Evolutionary conservation across 139 green algal species (phyloP).

Genomic region (Chlorella sp.): DNA sequence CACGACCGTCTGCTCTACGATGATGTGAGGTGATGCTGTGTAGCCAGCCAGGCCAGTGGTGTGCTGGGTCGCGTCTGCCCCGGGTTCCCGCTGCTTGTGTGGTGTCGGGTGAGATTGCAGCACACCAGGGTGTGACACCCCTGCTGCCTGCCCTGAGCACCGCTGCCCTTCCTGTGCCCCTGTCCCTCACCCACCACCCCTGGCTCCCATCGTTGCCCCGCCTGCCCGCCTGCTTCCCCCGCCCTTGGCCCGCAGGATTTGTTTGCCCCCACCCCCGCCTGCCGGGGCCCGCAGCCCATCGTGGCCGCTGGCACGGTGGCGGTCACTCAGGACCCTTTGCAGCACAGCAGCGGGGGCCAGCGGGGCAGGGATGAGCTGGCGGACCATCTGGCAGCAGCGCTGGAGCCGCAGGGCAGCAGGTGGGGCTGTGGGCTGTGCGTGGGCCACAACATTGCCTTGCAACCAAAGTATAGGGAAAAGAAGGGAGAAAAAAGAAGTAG

Average conservation of each 20-base stretch:
- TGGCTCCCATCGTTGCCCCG: neutral
- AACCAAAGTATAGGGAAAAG: no score
- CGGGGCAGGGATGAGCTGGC: neutral
- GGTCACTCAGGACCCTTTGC: constrained; percentile 15
- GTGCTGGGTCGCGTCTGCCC: no score
- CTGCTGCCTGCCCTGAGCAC: no score
- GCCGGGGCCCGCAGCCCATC: constrained; percentile 19
- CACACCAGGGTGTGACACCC: no score
- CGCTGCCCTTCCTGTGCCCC: neutral
- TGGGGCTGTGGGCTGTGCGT: neutral
- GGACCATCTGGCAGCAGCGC: neutral
- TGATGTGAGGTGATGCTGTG: no score
- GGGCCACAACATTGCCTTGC: no score
- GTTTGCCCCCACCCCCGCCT: neutral
- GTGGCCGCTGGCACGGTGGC: neutral
- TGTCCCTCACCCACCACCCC: neutral
- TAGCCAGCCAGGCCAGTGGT: no score
- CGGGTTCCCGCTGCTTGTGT: no score
- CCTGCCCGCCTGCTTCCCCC: neutral
- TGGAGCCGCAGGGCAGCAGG: constrained; percentile 14
- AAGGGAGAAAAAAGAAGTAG: no score
- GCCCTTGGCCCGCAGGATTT: constrained; percentile 6
- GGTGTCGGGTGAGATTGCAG: no score
- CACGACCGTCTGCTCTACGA: no score
- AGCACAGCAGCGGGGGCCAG: neutral